These are phyloP conservation scores for Pythium coloratum DNA, from an alignment of 352 stramenopile species.

Conservation along the genomic window DNA sequence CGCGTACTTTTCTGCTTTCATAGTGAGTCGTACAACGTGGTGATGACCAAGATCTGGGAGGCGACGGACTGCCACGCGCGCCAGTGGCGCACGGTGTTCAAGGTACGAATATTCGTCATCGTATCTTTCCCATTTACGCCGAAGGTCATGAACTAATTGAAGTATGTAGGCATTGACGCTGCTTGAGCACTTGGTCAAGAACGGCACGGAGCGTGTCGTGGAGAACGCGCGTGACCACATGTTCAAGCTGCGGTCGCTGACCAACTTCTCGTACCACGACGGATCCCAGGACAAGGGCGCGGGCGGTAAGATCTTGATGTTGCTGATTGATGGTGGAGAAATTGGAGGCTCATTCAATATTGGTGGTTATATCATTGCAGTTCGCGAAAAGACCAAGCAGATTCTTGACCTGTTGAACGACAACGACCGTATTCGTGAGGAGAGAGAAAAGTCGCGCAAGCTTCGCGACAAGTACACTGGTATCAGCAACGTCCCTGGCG, in stretches of 20 bases:
- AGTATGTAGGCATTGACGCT: slow-evolving; percentile 78
- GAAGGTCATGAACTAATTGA: neutral
- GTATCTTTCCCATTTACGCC: neutral
- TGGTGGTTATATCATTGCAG: slow-evolving; percentile 25
- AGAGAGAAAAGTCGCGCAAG: slow-evolving; percentile 83
- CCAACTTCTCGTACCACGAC: slow-evolving; percentile 89
- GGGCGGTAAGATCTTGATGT: slow-evolving; percentile 48
- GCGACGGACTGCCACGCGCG: slow-evolving; percentile 84
- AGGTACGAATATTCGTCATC: slow-evolving; percentile 43
- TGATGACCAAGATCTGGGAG: slow-evolving; percentile 96
- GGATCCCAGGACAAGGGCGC: slow-evolving; percentile 83
- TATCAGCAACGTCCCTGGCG: slow-evolving; percentile 50
- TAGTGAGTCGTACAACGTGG: slow-evolving; percentile 86
- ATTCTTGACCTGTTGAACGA: slow-evolving; percentile 88
- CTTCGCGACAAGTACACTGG: slow-evolving; percentile 89
- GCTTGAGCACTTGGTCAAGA: slow-evolving; percentile 98
- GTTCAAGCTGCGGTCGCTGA: slow-evolving; percentile 88
- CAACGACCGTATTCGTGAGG: slow-evolving; percentile 86
- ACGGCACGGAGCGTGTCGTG: slow-evolving; percentile 96
- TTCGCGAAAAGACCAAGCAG: slow-evolving; percentile 89
- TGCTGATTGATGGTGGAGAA: neutral
- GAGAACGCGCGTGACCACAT: slow-evolving; percentile 96
- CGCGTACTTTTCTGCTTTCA: neutral
- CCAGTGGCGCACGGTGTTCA: slow-evolving; percentile 98
- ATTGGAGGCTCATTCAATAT: neutral